These are phyloP conservation scores for Plasmodium cynomolgi DNA, from an alignment of 169 alveolate genomes.

Conservation along the genomic window DNA sequence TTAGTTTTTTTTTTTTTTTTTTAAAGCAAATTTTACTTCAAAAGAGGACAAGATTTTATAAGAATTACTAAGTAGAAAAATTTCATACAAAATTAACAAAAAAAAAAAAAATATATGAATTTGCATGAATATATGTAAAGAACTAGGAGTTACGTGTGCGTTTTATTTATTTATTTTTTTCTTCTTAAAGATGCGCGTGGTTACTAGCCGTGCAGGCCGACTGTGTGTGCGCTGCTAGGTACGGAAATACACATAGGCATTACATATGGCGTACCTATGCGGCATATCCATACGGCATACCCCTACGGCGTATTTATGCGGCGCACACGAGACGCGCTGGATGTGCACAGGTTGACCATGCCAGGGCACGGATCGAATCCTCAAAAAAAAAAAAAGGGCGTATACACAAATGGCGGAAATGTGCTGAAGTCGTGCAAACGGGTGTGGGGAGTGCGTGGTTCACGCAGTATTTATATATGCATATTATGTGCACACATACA, in stretches of 20 bases:
- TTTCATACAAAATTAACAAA: constrained; percentile 38
- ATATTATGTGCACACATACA: not conserved
- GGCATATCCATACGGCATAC: not conserved
- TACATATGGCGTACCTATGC: not conserved
- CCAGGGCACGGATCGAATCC: not conserved
- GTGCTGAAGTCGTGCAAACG: not conserved
- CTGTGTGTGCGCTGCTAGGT: not conserved
- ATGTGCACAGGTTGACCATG: not conserved
- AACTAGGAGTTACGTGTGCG: not conserved
- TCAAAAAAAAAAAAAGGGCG: not conserved
- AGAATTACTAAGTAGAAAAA: not conserved
- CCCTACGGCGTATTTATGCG: not conserved
- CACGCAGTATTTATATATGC: not conserved
- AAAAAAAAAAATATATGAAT: constrained; percentile 4
- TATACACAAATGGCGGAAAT: not conserved
- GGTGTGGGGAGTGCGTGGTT: not conserved
- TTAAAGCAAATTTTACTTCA: not conserved
- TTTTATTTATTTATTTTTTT: not conserved
- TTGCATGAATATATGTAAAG: not conserved
- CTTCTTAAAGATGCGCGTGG: not conserved
- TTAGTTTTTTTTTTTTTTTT: not conserved
- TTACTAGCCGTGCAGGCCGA: not conserved
- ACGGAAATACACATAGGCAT: not conserved
- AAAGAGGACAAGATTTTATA: not conserved
- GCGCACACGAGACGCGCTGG: not conserved